phyloP scores from a whole-genome alignment of 2,329 filamentous ascomycete species.

The Coniella vitis region DNA sequence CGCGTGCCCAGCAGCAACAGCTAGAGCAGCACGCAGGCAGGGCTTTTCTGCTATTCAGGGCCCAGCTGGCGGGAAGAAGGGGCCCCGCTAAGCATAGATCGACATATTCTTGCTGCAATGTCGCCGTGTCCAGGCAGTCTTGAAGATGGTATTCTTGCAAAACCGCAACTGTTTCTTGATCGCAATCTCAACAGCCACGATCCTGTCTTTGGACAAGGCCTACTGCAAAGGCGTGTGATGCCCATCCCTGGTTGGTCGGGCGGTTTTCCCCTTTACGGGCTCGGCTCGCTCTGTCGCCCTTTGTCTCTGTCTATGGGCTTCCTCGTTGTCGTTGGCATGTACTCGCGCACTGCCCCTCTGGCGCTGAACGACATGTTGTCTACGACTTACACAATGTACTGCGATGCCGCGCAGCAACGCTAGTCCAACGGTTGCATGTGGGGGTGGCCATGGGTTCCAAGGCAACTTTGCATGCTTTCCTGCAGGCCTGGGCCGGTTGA shows the following conservation, averaged over 20 bases:
- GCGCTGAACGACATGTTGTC: neutral
- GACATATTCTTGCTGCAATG: neutral
- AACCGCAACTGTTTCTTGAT: constrained; percentile 7
- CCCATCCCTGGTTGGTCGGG: too few species aligned
- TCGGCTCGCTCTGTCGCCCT: too few species aligned
- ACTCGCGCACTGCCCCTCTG: neutral
- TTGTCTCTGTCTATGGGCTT: too few species aligned
- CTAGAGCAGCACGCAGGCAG: neutral
- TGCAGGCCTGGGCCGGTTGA: constrained; percentile 6
- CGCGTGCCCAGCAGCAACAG: too few species aligned
- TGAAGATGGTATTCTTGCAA: constrained; percentile 8
- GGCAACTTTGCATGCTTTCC: neutral
- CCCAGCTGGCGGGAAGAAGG: neutral
- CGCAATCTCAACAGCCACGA: constrained; percentile 8
- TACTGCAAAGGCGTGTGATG: neutral
- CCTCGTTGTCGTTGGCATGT: constrained; percentile 2
- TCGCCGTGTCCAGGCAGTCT: neutral
- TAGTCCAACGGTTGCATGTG: neutral
- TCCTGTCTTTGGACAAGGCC: neutral
- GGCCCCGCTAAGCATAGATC: neutral
- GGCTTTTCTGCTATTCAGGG: neutral
- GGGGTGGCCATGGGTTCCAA: constrained; percentile 3
- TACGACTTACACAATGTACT: neutral
- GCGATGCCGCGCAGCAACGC: neutral
- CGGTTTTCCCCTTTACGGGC: too few species aligned